Base-by-base conservation (phyloP, 2,329 filamentous ascomycete genomes). In the Geosmithia morbida region DNA sequence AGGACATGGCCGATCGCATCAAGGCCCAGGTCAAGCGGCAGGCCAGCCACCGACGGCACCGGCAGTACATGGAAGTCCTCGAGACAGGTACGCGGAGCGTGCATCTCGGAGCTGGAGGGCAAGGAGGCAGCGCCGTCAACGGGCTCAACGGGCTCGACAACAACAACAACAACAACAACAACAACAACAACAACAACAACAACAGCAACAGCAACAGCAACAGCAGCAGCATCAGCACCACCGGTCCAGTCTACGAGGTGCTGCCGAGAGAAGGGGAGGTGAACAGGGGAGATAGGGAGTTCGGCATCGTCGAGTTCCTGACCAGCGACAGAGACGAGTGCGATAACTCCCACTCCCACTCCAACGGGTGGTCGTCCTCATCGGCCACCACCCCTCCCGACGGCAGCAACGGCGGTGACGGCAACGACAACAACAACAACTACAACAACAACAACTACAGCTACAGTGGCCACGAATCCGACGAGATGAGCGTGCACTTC, bases 1-100 rank as follows among this genome's bases (percentile, higher is more conserved):
- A 66, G 51, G 64, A 69, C 48, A 75, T 69, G 64, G 71, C 70
- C 19, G 69, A 73, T 48, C 63, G 58, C 51, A 61, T 81, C 51
- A 81, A 79, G 59, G 59, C 60, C n/a, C 69, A 79, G 58, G 70
- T 80, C 51, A 79, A 77, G 61, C 64, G 68, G 46, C 70, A 69
- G 51, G 71, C 74, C 26, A 64, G 61, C 52, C 67, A 66, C 55
- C 68, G 74, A 2, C 62, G 72, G 43, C 72, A 77, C 50, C 62
- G 63, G 51, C 71, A 68, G 52, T 72, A 71, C 48, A 61, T 72
- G 46, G 64, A 68, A 43, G 61, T 64, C 51, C 60, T 72, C 18
- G 62, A 64, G 51, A 44, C 51, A 1, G 60, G 58, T n/a, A 64
- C 62, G 29, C 19, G 19, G 22, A 26, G 22, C 22, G 22, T 26